Percentiles rank a stretch among this genome's conserved stretches.
These are phyloP conservation scores for Lindgomyces ingoldianus DNA, from an alignment of 495 filamentous ascomycete species.

Conservation along the genomic window DNA sequence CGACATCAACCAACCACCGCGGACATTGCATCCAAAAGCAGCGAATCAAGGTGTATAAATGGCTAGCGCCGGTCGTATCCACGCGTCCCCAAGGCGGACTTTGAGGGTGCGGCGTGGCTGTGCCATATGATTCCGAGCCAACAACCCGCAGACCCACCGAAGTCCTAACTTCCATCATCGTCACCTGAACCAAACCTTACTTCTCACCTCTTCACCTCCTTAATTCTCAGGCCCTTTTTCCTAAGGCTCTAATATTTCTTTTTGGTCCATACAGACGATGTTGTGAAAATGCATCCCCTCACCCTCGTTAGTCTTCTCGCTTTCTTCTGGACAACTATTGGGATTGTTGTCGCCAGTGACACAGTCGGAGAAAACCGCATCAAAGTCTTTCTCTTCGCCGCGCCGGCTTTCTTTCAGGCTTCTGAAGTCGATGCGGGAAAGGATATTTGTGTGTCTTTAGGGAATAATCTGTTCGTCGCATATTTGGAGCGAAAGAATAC, in stretches of 20 bases:
- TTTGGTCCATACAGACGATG: background rate
- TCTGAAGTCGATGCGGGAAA: slow-evolving; percentile 18
- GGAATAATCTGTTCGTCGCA: slow-evolving; percentile 22
- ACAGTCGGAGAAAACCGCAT: slow-evolving; percentile 7
- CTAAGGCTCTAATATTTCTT: background rate
- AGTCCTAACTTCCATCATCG: background rate
- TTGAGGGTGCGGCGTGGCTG: slow-evolving; percentile 2
- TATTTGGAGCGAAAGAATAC: background rate
- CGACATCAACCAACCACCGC: background rate
- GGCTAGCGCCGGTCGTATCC: background rate
- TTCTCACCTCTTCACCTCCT: background rate
- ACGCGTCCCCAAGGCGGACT: background rate
- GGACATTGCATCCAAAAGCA: background rate
- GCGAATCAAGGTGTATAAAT: background rate
- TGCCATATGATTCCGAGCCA: background rate
- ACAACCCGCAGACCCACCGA: background rate
- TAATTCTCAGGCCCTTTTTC: background rate
- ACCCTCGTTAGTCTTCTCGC: background rate
- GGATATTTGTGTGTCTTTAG: slow-evolving; percentile 8
- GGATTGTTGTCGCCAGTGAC: background rate
- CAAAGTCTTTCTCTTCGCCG: slow-evolving; percentile 25
- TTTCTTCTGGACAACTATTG: background rate
- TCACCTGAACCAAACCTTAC: too few relatives aligned
- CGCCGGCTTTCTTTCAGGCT: slow-evolving; percentile 13
- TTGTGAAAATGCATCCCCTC: background rate